phyloP scores from a whole-genome alignment of 2,329 filamentous ascomycete species.

The Davidsoniella neocaledoniae region DNA sequence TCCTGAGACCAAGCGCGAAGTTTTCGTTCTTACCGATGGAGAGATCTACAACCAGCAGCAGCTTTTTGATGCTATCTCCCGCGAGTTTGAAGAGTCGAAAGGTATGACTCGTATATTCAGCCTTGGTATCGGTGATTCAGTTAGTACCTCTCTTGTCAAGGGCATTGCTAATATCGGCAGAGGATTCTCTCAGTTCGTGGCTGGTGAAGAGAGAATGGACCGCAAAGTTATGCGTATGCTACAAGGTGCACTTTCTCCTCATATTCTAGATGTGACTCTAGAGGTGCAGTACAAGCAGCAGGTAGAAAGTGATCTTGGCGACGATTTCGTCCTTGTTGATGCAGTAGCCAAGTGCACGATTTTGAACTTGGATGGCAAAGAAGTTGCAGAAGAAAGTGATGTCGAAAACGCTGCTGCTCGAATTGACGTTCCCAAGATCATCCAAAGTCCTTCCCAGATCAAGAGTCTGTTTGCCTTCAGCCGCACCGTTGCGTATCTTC shows the following conservation, averaged over 20 bases:
- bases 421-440: slow-evolving; percentile 34
- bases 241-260: slow-evolving; percentile 50
- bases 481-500: slow-evolving; percentile 46
- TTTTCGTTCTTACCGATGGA: slow-evolving; percentile 41
- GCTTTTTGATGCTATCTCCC: slow-evolving; percentile 29
- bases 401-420: slow-evolving; percentile 25
- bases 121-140: slow-evolving; percentile 34
- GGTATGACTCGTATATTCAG: slow-evolving; percentile 35
- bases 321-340: slow-evolving; percentile 43
- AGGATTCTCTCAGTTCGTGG: slow-evolving; percentile 45
- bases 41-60: slow-evolving; percentile 31
- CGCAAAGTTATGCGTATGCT: slow-evolving; percentile 58
- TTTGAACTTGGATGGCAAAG: slow-evolving; percentile 18
- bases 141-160: slow-evolving; percentile 36
- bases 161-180: slow-evolving; percentile 36
- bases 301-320: slow-evolving; percentile 2
- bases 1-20: slow-evolving; percentile 31
- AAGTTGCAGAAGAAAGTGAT: neutral
- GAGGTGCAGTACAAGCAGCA: slow-evolving; percentile 39
- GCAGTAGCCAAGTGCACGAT: slow-evolving; percentile 33
- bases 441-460: slow-evolving; percentile 48
- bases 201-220: slow-evolving; percentile 46
- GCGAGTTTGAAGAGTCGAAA: slow-evolving; percentile 23
- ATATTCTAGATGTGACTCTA: slow-evolving; percentile 45
- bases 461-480: slow-evolving; percentile 51